Evolutionary conservation across 202 grass and related monocot genomes (phyloP).

Genomic region (Brachypodium distachyon): DNA sequence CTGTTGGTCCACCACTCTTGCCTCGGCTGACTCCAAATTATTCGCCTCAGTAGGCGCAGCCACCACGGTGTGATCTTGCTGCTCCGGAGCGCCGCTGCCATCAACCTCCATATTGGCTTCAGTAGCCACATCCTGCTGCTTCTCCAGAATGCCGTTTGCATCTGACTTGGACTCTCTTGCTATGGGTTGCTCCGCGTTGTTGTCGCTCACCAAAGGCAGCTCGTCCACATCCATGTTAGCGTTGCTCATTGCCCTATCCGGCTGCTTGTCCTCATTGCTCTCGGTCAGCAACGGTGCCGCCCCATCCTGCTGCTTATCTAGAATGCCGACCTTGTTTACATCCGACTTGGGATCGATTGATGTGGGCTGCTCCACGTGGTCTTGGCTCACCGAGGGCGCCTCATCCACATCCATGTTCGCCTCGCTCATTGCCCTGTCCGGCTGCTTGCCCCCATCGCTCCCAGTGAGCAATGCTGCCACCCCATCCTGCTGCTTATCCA

Average conservation of each 20-base stretch:
- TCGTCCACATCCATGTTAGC: background rate
- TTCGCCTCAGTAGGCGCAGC: background rate
- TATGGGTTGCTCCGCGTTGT: background rate
- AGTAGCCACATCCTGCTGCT: background rate
- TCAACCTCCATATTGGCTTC: background rate
- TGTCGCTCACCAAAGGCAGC: background rate
- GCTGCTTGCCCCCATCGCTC: background rate
- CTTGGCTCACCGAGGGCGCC: background rate
- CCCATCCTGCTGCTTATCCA: background rate
- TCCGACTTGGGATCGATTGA: background rate
- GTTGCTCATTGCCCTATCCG: background rate
- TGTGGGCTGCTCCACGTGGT: background rate
- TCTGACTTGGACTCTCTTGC: background rate
- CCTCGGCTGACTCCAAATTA: background rate
- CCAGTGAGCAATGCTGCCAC: background rate
- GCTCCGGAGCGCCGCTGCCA: background rate
- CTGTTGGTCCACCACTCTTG: slow-evolving; percentile 5
- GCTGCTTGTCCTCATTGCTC: background rate
- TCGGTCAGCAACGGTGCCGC: background rate
- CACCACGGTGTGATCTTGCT: background rate
- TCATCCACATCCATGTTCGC: background rate
- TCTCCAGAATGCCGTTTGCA: background rate
- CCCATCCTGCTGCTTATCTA: background rate
- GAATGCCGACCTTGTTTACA: background rate
- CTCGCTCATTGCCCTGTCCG: background rate